These are phyloP conservation scores for Pyrenophora teres DNA, from an alignment of 2,329 filamentous ascomycete species.

Conservation along the genomic window DNA sequence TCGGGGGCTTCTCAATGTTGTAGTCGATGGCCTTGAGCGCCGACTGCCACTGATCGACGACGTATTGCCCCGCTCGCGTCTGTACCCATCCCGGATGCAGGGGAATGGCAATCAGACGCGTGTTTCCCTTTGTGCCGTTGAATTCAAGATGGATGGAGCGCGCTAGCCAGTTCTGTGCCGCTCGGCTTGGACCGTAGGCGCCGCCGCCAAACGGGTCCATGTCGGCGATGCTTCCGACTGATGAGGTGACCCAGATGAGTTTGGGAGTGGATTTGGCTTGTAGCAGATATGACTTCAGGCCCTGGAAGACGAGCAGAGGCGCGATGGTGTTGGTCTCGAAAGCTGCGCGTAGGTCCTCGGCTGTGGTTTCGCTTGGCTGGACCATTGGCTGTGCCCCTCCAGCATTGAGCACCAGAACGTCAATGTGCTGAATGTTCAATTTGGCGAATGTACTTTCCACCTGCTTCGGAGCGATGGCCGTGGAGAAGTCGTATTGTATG, in stretches of 20 bases:
- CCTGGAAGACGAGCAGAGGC: conserved; percentile 1
- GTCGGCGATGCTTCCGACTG: conserved; percentile 1
- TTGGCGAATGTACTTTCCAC: neutral
- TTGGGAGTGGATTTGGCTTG: neutral
- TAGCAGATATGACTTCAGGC: conserved; percentile 2
- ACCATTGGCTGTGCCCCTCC: neutral
- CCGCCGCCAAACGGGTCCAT: conserved; percentile 1
- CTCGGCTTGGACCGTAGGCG: conserved; percentile 4
- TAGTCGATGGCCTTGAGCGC: neutral
- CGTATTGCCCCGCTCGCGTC: neutral
- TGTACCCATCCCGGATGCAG: conserved; percentile 8
- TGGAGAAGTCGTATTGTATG: conserved; percentile 7
- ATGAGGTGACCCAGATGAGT: neutral
- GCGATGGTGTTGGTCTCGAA: conserved; percentile 3
- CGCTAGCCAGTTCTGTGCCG: conserved; percentile 4
- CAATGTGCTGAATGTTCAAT: conserved; percentile 1
- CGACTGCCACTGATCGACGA: neutral
- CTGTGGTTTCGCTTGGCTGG: conserved; percentile 1
- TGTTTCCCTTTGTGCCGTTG: neutral
- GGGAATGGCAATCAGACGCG: conserved; percentile 1
- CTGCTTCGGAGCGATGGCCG: neutral
- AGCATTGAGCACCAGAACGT: conserved; percentile 3
- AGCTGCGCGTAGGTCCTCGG: neutral
- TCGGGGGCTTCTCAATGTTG: conserved; percentile 3
- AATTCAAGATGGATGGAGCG: conserved; percentile 6